phyloP scores from a whole-genome alignment of 441 rosid species.

The Gossypium trilobum region DNA sequence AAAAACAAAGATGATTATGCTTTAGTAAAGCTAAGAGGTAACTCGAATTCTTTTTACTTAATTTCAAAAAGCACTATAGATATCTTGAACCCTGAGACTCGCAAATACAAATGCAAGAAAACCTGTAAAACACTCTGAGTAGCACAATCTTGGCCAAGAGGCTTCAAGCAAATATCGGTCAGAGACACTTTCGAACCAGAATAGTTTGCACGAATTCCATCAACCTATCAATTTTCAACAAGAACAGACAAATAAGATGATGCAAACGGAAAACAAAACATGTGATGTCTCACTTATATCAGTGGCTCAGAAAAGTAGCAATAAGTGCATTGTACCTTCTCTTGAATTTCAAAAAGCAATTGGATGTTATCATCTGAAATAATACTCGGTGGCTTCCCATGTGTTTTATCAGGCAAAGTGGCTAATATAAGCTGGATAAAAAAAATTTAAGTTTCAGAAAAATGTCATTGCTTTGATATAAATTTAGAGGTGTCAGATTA shows the following conservation, averaged over 20 bases:
- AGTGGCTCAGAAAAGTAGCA: constrained; percentile 17
- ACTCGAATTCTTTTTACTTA: background rate
- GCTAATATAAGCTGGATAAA: constrained; percentile 52
- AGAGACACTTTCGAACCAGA: constrained; percentile 56
- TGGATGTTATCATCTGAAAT: constrained; percentile 55
- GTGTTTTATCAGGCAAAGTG: constrained; percentile 41
- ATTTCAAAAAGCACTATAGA: background rate
- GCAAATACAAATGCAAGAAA: constrained; percentile 3
- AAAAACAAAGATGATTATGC: constrained; percentile 8
- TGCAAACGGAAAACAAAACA: constrained; percentile 14
- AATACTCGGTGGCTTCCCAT: constrained; percentile 45
- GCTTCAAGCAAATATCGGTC: constrained; percentile 88
- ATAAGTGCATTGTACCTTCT: constrained; percentile 39
- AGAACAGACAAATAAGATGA: constrained; percentile 10
- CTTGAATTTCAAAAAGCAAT: constrained; percentile 64
- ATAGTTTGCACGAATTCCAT: constrained; percentile 68
- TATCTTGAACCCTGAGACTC: background rate
- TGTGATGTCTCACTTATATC: background rate
- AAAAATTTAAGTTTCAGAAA: constrained; percentile 12
- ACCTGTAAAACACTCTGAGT: constrained; percentile 96
- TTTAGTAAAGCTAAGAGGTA: background rate
- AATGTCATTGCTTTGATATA: background rate
- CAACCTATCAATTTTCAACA: constrained; percentile 48
- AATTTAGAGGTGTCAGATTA: background rate
- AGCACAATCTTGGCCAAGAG: constrained; percentile 87